phyloP scores from a whole-genome alignment of 768 basidiomycete genomes.

The Porphyrellus cyaneotinctus region DNA sequence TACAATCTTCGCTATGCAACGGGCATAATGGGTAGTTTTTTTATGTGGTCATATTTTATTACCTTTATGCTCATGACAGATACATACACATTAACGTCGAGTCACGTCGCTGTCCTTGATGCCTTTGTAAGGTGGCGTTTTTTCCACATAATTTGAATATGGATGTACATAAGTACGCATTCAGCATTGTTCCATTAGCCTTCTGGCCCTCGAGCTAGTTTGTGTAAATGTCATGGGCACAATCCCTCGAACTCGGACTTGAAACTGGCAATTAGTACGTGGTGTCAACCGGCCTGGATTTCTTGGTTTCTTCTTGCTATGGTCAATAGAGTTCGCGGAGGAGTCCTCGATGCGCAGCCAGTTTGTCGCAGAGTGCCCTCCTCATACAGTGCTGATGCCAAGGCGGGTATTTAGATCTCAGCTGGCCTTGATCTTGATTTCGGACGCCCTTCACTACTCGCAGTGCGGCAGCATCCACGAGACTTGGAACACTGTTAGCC shows the following conservation, averaged over 20 bases:
- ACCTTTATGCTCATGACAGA: conserved; percentile 21
- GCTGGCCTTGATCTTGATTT: too few relatives aligned
- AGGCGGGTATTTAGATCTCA: too few relatives aligned
- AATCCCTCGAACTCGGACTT: not conserved
- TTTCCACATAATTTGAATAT: conserved; percentile 10
- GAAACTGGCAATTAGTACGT: conserved; percentile 1
- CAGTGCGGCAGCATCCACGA: not conserved
- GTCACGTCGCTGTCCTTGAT: conserved; percentile 16
- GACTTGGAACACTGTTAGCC: not conserved
- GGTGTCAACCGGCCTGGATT: not conserved
- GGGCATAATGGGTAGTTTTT: conserved; percentile 16
- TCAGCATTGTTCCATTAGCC: not conserved
- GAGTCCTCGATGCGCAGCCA: too few relatives aligned
- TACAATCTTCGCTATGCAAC: conserved; percentile 8
- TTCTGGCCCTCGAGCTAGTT: not conserved
- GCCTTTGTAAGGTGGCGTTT: conserved; percentile 10
- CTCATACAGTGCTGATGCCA: too few relatives aligned
- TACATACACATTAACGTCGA: conserved; percentile 3
- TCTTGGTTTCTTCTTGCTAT: too few relatives aligned
- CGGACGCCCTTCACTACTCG: not conserved
- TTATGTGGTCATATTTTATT: conserved; percentile 30
- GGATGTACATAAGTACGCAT: conserved; percentile 3
- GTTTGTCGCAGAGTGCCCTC: too few relatives aligned
- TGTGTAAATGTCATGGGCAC: not conserved
- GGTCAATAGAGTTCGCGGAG: too few relatives aligned